phyloP scores from a whole-genome alignment of 805 yeast species.

The Schizosaccharomyces lindneri region DNA sequence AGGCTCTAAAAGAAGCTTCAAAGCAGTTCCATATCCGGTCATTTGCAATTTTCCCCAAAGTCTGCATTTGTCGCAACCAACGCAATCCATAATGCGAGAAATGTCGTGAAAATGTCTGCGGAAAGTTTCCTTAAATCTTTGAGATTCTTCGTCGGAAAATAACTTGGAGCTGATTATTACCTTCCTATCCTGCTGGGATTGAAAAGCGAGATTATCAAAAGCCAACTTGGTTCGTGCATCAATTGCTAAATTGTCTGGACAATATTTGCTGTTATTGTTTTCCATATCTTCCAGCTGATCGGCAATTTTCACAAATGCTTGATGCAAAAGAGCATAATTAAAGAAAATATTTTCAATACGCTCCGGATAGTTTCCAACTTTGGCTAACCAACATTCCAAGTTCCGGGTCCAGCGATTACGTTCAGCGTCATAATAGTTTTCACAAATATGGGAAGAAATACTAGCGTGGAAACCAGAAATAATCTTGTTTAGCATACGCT shows the following conservation, averaged over 20 bases:
- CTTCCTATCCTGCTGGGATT: conserved; percentile 7
- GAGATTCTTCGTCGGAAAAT: conserved; percentile 21
- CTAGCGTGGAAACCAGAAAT: conserved; percentile 90
- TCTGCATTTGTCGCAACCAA: conserved; percentile 91
- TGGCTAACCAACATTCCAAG: conserved; percentile 52
- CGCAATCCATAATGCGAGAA: conserved; percentile 88
- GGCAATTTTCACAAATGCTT: conserved; percentile 48
- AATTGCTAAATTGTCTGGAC: conserved; percentile 15
- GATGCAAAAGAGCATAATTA: conserved; percentile 68
- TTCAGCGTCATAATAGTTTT: conserved; percentile 46
- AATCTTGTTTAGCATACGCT: conserved; percentile 64
- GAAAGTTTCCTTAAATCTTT: conserved; percentile 54
- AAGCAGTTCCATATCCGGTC: conserved; percentile 90
- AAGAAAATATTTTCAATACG: conserved; percentile 73
- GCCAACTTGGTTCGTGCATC: background rate
- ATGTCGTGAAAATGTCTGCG: conserved; percentile 68
- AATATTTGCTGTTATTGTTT: conserved; percentile 25
- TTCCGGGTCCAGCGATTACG: conserved; percentile 71
- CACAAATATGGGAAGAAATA: conserved; percentile 78
- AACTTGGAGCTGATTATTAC: conserved; percentile 9
- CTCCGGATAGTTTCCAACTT: conserved; percentile 79
- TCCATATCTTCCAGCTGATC: conserved; percentile 28
- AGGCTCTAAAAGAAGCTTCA: conserved; percentile 61
- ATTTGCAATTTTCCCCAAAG: conserved; percentile 96
- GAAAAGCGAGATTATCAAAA: background rate